A percentile compares a stretch with the other conserved stretches of the same genome.
Conservation (phyloP, 2,329 filamentous ascomycete genomes). For the Claviceps sorghi region DNA sequence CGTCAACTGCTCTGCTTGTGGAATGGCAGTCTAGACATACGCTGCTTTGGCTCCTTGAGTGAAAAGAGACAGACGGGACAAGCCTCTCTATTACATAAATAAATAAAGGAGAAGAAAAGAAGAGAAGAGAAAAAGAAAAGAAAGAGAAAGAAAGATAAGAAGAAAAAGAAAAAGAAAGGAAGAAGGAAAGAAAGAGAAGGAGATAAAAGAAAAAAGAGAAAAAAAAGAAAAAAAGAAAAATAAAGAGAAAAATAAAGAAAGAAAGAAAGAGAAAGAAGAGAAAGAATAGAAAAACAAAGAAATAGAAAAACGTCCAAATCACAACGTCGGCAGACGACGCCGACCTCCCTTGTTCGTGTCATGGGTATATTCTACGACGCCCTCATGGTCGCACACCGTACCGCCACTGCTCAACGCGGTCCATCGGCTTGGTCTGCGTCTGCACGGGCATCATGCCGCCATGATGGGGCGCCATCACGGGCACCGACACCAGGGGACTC, state of each 20-base stretch:
- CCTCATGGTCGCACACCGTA: constrained; percentile 23
- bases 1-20: no score
- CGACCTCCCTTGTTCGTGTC: background rate
- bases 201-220: background rate
- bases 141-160: background rate
- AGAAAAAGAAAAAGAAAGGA: background rate
- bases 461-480: no score
- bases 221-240: background rate
- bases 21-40: no score
- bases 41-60: no score
- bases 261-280: background rate
- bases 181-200: background rate
- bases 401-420: constrained; percentile 28
- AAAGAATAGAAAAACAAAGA: background rate
- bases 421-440: constrained; percentile 14
- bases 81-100: no score
- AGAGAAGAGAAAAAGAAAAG: background rate
- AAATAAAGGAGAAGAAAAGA: background rate
- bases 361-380: no score
- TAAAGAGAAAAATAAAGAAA: background rate
- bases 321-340: background rate
- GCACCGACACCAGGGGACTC: constrained; percentile 10
- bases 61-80: no score
- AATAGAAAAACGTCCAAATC: background rate
- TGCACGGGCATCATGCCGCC: constrained; percentile 11